phyloP scores from a whole-genome alignment of 2,329 filamentous ascomycete species.

The Exophiala bonariae region DNA sequence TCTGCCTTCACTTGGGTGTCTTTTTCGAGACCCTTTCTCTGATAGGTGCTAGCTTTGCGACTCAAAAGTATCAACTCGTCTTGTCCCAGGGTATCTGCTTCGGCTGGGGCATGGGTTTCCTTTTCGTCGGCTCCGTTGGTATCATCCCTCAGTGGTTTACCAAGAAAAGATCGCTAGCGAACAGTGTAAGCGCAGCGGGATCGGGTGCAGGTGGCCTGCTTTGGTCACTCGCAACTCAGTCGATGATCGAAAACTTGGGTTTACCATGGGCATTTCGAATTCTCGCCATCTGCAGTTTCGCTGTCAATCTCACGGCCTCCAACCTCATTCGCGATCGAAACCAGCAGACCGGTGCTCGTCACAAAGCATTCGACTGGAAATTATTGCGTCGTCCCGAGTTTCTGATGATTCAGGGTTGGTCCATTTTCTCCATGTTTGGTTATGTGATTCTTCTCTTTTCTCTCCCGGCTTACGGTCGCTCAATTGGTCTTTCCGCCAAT shows the following conservation, averaged over 20 bases:
- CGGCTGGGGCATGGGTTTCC: conserved; percentile 62
- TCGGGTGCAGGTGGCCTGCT: conserved; percentile 60
- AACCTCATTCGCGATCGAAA: conserved; percentile 60
- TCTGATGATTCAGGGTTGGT: conserved; percentile 58
- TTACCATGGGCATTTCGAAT: conserved; percentile 63
- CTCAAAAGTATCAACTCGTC: conserved; percentile 60
- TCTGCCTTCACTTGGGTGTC: conserved; percentile 57
- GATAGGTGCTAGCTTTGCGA: conserved; percentile 58
- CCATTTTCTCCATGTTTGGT: conserved; percentile 62
- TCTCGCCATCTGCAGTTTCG: conserved; percentile 56
- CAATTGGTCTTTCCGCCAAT: conserved; percentile 58
- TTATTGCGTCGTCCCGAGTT: conserved; percentile 58
- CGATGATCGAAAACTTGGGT: conserved; percentile 57
- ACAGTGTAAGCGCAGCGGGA: conserved; percentile 59
- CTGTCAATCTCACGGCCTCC: conserved; percentile 53
- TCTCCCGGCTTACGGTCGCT: conserved; percentile 61
- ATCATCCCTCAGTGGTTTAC: conserved; percentile 65
- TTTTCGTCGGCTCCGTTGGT: conserved; percentile 57
- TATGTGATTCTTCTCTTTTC: conserved; percentile 67
- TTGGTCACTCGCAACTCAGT: conserved; percentile 59
- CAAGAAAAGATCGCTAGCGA: conserved; percentile 57
- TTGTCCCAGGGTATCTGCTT: conserved; percentile 62
- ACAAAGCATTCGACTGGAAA: conserved; percentile 54
- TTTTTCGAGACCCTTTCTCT: conserved; percentile 50
- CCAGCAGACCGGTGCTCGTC: conserved; percentile 53